phyloP scores from a whole-genome alignment of 306 rosid genomes.

The Heteromeles arbutifolia region DNA sequence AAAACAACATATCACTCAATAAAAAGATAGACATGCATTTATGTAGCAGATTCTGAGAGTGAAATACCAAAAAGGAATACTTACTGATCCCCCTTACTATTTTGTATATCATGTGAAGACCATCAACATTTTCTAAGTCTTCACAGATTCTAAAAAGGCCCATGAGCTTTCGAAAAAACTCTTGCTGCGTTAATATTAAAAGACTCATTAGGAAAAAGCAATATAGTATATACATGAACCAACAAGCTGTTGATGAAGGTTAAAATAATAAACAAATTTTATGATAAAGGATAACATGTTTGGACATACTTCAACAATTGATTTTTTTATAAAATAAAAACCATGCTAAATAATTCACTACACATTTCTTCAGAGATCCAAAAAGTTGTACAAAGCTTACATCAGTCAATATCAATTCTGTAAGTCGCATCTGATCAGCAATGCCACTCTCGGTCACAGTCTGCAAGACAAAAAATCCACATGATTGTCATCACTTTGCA shows the following conservation, averaged over 20 bases:
- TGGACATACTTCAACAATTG: neutral
- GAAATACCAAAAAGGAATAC: slow-evolving; percentile 29
- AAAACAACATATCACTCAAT: neutral
- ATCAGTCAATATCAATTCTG: slow-evolving; percentile 70
- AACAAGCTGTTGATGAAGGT: neutral
- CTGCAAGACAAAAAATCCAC: slow-evolving; percentile 35
- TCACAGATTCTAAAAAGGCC: slow-evolving; percentile 71
- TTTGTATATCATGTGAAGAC: slow-evolving; percentile 90
- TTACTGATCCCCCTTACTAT: slow-evolving; percentile 88
- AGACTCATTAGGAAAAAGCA: neutral
- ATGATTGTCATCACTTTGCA: neutral
- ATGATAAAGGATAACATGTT: neutral
- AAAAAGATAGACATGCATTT: neutral
- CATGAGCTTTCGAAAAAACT: slow-evolving; percentile 74
- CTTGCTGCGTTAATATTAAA: slow-evolving; percentile 52
- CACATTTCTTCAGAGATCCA: slow-evolving; percentile 13
- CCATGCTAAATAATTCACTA: slow-evolving; percentile 11
- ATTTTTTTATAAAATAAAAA: neutral
- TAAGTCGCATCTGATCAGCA: slow-evolving; percentile 80
- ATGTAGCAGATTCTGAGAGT: neutral
- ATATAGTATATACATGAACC: neutral
- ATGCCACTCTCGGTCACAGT: slow-evolving; percentile 80
- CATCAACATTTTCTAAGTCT: slow-evolving; percentile 67
- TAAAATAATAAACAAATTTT: neutral
- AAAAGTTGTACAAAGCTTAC: slow-evolving; percentile 48